Percentiles rank a stretch among this genome's conserved stretches.
These are phyloP conservation scores for Suillus fuscotomentosus DNA, from an alignment of 768 basidiomycete species.

Conservation along the genomic window DNA sequence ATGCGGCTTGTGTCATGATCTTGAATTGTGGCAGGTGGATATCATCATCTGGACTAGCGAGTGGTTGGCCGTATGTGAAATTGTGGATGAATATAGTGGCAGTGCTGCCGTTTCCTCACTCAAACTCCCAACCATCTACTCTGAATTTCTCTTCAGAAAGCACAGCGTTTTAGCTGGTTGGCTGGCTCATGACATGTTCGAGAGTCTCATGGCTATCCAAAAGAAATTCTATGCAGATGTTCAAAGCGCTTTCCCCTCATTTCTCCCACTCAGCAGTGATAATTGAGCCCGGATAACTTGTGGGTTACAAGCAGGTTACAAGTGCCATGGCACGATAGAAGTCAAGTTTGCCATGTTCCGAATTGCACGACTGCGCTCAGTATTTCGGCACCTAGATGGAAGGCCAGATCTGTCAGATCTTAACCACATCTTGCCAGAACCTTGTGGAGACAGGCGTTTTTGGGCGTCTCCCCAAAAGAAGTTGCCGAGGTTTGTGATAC, in stretches of 20 bases:
- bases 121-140: constrained; percentile 4
- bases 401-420: background rate
- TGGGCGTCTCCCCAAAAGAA: background rate
- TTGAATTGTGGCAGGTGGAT: background rate
- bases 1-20: background rate
- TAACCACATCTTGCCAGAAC: background rate
- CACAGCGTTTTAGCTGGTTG: background rate
- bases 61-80: background rate
- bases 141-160: background rate
- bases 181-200: background rate
- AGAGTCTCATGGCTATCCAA: background rate
- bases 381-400: background rate
- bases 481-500: background rate
- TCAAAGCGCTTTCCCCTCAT: background rate
- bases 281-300: background rate
- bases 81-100: background rate
- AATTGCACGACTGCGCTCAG: background rate
- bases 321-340: background rate
- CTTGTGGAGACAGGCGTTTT: background rate
- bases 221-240: background rate
- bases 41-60: background rate
- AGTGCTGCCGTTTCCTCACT: background rate
- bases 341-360: background rate
- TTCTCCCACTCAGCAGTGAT: background rate
- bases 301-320: background rate